Percentiles rank a stretch among this genome's conserved stretches.
phyloP scores from a whole-genome alignment of 148 eudicot species.

The Polygonum aviculare region DNA sequence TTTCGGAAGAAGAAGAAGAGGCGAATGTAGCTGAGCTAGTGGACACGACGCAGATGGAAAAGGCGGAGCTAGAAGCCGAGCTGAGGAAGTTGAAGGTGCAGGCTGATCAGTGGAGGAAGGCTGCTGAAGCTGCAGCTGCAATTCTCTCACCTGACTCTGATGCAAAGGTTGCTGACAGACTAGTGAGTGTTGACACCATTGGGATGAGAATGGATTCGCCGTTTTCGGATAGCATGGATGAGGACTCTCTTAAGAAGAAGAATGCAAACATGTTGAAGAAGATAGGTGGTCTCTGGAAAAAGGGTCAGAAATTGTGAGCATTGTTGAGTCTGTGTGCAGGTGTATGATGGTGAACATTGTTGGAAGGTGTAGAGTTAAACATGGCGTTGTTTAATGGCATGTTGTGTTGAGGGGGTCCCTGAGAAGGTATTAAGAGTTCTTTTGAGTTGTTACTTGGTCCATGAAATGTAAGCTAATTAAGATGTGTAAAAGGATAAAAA shows the following conservation, averaged over 20 bases:
- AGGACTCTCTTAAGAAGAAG: slow-evolving; percentile 69
- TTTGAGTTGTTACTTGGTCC: background rate
- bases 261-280: slow-evolving; percentile 74
- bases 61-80: slow-evolving; percentile 65
- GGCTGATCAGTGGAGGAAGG: slow-evolving; percentile 88
- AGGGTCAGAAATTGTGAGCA: slow-evolving; percentile 36
- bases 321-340: background rate
- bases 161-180: slow-evolving; percentile 42
- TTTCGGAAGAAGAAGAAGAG: slow-evolving; percentile 68
- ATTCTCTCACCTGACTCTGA: slow-evolving; percentile 52
- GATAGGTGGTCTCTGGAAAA: slow-evolving; percentile 69
- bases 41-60: slow-evolving; percentile 51
- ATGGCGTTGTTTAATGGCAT: background rate
- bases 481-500: background rate
- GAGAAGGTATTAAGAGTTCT: background rate
- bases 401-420: background rate
- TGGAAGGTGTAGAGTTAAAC: slow-evolving; percentile 2
- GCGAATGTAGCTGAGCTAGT: slow-evolving; percentile 49
- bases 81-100: slow-evolving; percentile 73
- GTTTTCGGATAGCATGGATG: slow-evolving; percentile 59
- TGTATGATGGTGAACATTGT: background rate
- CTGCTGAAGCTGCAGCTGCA: slow-evolving; percentile 94
- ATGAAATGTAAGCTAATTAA: slow-evolving; percentile 4
- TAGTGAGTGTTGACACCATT: slow-evolving; percentile 47
- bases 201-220: slow-evolving; percentile 62